Evolutionary conservation across 2,329 filamentous ascomycete species (phyloP).

Genomic region (Emydomyces testavorans): DNA sequence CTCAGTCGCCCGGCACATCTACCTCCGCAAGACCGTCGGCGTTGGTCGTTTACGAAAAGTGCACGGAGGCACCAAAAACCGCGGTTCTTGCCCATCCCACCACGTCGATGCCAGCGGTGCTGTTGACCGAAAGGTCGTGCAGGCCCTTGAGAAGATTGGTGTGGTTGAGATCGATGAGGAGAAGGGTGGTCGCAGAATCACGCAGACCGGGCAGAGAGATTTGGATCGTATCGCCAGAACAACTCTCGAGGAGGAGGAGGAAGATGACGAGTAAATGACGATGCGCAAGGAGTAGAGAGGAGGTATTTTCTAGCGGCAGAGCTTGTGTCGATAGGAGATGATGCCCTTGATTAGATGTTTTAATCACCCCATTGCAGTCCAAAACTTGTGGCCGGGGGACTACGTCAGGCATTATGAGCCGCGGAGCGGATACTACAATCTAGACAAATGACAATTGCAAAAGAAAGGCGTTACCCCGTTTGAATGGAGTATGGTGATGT

Average conservation of each 20-base stretch:
- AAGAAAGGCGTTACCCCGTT: slow-evolving; percentile 5
- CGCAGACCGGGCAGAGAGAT: slow-evolving; percentile 96
- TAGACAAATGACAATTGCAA: slow-evolving; percentile 6
- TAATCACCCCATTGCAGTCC: slow-evolving; percentile 8
- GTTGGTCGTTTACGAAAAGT: slow-evolving; percentile 94
- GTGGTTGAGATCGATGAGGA: slow-evolving; percentile 96
- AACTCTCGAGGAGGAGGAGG: slow-evolving; percentile 41
- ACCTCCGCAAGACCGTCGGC: slow-evolving; percentile 98
- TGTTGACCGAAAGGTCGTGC: slow-evolving; percentile 95
- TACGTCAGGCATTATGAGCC: slow-evolving; percentile 4
- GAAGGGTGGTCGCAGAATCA: slow-evolving; percentile 96
- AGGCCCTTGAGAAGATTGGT: slow-evolving; percentile 98
- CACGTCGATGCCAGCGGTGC: slow-evolving; percentile 92
- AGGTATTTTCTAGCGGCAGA: slow-evolving; percentile 3
- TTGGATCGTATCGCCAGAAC: slow-evolving; percentile 89
- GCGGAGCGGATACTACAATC: slow-evolving; percentile 6
- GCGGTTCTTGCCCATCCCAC: slow-evolving; percentile 77
- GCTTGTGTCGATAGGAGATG: slow-evolving; percentile 12
- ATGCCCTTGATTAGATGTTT: slow-evolving; percentile 6
- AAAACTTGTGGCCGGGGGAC: background rate
- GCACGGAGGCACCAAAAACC: slow-evolving; percentile 96
- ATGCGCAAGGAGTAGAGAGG: background rate
- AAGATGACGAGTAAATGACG: slow-evolving; percentile 26
- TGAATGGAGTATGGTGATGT: slow-evolving; percentile 11
- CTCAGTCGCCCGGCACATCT: slow-evolving; percentile 93